Conservation (phyloP, 75 land plant species). For the Pinus taeda region DNA sequence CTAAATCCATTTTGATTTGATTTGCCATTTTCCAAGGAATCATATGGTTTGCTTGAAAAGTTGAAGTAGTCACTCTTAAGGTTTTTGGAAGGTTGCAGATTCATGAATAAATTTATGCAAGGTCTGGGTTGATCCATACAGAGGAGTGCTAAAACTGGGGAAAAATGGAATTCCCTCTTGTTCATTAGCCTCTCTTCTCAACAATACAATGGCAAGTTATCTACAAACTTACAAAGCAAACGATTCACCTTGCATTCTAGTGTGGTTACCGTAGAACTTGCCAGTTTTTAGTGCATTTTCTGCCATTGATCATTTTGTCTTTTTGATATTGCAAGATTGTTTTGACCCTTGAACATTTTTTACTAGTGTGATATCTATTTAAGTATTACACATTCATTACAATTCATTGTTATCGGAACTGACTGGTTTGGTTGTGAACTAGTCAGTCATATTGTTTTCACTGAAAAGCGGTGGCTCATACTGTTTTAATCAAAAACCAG, state of each 20-base stretch:
- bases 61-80: not conserved
- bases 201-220: not conserved
- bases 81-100: not conserved
- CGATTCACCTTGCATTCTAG: not conserved
- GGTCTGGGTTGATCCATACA: not conserved
- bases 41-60: not conserved
- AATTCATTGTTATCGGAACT: not conserved
- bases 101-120: slow-evolving; percentile 1
- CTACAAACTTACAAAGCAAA: not conserved
- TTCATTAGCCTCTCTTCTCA: not conserved
- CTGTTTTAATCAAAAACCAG: too few species aligned
- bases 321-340: not conserved
- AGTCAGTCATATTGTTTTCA: not conserved
- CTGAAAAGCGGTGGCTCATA: too few species aligned
- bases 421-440: not conserved
- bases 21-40: not conserved
- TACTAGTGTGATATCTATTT: not conserved
- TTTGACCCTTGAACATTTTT: not conserved
- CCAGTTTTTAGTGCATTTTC: not conserved
- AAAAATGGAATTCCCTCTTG: not conserved
- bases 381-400: not conserved
- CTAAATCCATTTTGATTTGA: not conserved
- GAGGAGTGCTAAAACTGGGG: not conserved
- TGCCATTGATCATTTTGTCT: not conserved
- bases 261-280: not conserved